Percentiles rank a stretch among this genome's conserved stretches.
Conservation (phyloP, 2,329 filamentous ascomycete species). For the Fusarium xyrophilum region DNA sequence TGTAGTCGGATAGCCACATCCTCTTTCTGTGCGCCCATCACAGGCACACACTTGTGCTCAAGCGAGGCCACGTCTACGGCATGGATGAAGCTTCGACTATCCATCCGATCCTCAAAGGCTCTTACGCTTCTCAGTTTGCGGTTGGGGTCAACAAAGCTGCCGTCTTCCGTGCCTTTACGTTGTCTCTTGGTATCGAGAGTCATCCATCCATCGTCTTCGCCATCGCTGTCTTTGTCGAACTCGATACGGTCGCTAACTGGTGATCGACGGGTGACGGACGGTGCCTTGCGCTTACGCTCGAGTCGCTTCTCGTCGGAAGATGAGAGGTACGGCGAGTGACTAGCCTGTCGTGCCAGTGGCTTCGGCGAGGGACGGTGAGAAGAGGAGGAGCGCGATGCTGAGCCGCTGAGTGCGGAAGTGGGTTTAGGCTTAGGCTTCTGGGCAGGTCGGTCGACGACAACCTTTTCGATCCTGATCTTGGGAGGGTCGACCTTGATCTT, state of each 20-base stretch:
- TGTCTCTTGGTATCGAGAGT: conserved; percentile 56
- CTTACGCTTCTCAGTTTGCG: conserved; percentile 55
- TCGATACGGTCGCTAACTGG: conserved; percentile 58
- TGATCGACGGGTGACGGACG: conserved; percentile 49
- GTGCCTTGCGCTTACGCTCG: conserved; percentile 59
- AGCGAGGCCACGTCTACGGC: conserved; percentile 63
- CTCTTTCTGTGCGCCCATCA: conserved; percentile 57
- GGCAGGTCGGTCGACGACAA: conserved; percentile 51
- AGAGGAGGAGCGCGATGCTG: conserved; percentile 46
- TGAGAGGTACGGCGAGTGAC: conserved; percentile 52
- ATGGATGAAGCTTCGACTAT: conserved; percentile 60
- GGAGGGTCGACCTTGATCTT: conserved; percentile 61
- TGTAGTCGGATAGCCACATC: conserved; percentile 73
- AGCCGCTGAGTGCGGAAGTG: conserved; percentile 42
- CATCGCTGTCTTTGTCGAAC: conserved; percentile 60
- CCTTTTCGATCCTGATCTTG: conserved; percentile 60
- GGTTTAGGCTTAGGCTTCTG: conserved; percentile 49
- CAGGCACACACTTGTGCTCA: conserved; percentile 58
- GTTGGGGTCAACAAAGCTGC: conserved; percentile 54
- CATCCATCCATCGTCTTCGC: conserved; percentile 61
- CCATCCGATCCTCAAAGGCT: conserved; percentile 54
- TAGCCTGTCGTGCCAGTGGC: conserved; percentile 49
- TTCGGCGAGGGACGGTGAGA: conserved; percentile 52
- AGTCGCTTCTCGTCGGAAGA: conserved; percentile 49
- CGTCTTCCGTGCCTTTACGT: conserved; percentile 51